A percentile compares a stretch with the other conserved stretches of the same genome.
These are phyloP conservation scores for Microcera coccophila DNA, from an alignment of 2,329 filamentous ascomycete genomes.

Conservation along the genomic window DNA sequence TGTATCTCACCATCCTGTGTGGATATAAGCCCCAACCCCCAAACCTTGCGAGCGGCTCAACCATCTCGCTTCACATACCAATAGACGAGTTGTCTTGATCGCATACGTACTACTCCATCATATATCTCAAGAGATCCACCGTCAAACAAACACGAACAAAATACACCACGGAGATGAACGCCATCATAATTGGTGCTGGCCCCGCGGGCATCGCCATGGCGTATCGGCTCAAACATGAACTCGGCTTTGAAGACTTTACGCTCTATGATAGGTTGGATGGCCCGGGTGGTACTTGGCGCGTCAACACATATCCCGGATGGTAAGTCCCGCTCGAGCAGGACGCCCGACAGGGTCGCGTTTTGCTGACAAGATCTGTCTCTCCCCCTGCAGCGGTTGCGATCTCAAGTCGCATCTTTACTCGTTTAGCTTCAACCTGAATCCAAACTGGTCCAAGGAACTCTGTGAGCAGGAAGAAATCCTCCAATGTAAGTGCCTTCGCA, in stretches of 20 bases:
- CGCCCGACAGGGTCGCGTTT: too few species aligned
- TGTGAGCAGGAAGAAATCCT: conserved; percentile 14
- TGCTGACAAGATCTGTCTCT: too few species aligned
- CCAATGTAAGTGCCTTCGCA: conserved; percentile 3
- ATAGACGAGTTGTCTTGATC: too few species aligned
- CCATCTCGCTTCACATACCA: too few species aligned
- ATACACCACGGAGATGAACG: conserved; percentile 9
- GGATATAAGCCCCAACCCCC: too few species aligned
- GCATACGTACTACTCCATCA: too few species aligned
- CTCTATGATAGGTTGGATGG: conserved; percentile 21
- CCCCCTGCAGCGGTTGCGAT: conserved; percentile 11
- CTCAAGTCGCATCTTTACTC: conserved; percentile 15
- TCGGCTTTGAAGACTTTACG: conserved; percentile 20
- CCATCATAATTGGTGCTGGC: conserved; percentile 24
- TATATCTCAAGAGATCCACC: too few species aligned
- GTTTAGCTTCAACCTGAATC: conserved; percentile 17
- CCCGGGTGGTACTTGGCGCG: conserved; percentile 20
- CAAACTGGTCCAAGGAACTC: conserved; percentile 12
- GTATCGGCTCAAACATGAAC: conserved; percentile 16
- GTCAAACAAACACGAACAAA: too few species aligned
- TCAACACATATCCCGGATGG: conserved; percentile 18
- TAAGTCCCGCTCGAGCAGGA: too few species aligned
- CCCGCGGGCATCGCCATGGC: conserved; percentile 19
- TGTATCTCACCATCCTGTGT: too few species aligned
- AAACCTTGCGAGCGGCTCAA: too few species aligned